These are phyloP conservation scores for Candida pseudofarinosa DNA, from an alignment of 805 yeast genomes.

Conservation along the genomic window DNA sequence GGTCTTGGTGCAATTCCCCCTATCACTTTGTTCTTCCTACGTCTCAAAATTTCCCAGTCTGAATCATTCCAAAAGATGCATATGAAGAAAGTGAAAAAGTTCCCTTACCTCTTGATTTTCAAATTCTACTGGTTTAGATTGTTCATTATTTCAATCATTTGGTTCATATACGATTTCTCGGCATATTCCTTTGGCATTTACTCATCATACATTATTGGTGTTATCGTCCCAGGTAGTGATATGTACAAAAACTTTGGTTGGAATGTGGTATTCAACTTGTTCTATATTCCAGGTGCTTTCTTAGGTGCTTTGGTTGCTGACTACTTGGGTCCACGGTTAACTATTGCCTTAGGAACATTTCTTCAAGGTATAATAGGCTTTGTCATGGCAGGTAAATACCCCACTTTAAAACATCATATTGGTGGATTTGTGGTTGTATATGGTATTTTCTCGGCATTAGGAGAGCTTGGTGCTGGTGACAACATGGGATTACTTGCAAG, in stretches of 20 bases:
- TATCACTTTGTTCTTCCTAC: conserved; percentile 65
- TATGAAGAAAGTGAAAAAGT: conserved; percentile 51
- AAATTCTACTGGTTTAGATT: conserved; percentile 86
- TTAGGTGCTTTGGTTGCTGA: conserved; percentile 85
- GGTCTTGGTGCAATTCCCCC: conserved; percentile 93
- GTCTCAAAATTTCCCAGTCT: conserved; percentile 73
- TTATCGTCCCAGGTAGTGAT: conserved; percentile 55
- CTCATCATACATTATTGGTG: conserved; percentile 64
- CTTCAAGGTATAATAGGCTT: conserved; percentile 78
- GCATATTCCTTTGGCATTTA: conserved; percentile 84
- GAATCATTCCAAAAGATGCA: conserved; percentile 65
- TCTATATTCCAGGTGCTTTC: conserved; percentile 87
- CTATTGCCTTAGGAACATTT: conserved; percentile 64
- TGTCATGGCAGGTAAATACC: conserved; percentile 73
- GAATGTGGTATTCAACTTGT: conserved; percentile 83
- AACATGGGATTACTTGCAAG: conserved; percentile 85
- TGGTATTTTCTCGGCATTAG: conserved; percentile 82
- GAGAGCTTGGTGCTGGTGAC: conserved; percentile 95
- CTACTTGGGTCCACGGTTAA: conserved; percentile 84
- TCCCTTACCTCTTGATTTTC: conserved; percentile 66
- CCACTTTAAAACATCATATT: conserved; percentile 51
- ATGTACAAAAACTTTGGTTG: conserved; percentile 81
- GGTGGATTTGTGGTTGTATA: conserved; percentile 82
- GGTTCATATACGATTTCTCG: conserved; percentile 91
- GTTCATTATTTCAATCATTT: conserved; percentile 63